Evolutionary conservation across 768 basidiomycete species (phyloP), one percentile per base, ranked within the genome.

Genomic region (Leccinum barrowsii): DNA sequence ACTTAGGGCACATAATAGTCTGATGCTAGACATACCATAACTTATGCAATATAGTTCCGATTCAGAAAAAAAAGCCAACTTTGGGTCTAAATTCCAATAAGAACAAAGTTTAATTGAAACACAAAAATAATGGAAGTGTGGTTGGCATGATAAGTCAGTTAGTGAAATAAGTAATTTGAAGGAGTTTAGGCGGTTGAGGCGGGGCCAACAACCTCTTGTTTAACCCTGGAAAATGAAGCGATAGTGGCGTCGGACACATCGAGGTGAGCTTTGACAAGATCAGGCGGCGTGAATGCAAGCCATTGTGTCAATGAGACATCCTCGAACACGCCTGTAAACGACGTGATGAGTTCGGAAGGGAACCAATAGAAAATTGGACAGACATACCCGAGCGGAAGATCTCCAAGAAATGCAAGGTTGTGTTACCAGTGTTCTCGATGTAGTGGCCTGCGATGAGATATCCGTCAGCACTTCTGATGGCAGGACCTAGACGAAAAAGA

Each of bases 351-450:
- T 5, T 34, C 12, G 13, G 21, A 37, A 35, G 28, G 2, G 4
- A 8, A 17, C 2, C 7, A n/a, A 34, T 5, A n/a, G 12, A n/a
- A 0, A 24, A 13, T 6, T 19, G 17, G 11, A 40, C 3, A 8
- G 5, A 58, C 73, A 52, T 66, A 80, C 81, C 76, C 28, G 83
- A 75, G 63, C 77, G 80, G 67, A 86, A 83, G n/a, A 88, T 80
- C 66, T 88, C 85, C 6, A 89, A 74, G 65, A 81, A 83, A 59
- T 71, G 75, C 40, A 87, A 67, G 3, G 85, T 81, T 2, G 78
- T 76, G 61, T 85, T 81, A 15, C 85, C 85, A 4, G 78, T 83
- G 68, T 87, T 86, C 67, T 87, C 85, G 26, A 88, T 75, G 65
- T 87, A 87, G 65, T 89, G 87, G 1, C 85, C 85, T 81, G n/a